phyloP scores from a whole-genome alignment of 208 protist species.

The Crithidia fasciculata region DNA sequence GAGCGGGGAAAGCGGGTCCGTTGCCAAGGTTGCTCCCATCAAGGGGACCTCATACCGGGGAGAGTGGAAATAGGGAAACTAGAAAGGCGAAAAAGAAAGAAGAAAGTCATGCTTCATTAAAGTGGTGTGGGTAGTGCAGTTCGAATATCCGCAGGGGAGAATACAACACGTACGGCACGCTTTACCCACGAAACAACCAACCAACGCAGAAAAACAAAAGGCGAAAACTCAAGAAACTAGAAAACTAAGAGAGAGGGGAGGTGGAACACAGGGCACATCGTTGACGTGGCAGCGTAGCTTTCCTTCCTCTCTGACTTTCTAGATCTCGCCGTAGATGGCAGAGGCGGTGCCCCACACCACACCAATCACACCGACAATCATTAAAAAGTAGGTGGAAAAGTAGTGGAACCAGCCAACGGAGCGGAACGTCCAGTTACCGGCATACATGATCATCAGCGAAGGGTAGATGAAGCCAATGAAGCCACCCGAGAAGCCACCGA shows the following conservation, averaged over 20 bases:
- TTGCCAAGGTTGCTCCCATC: too few species aligned
- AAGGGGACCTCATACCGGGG: too few species aligned
- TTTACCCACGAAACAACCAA: not conserved
- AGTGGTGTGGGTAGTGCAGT: too few species aligned
- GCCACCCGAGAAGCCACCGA: conserved; percentile 70
- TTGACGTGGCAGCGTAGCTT: not conserved
- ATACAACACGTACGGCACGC: too few species aligned
- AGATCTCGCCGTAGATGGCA: conserved; percentile 61
- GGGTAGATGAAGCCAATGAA: conserved; percentile 83
- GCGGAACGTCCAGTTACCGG: conserved; percentile 46
- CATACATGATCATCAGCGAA: conserved; percentile 74
- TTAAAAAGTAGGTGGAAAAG: conserved; percentile 59
- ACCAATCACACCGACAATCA: conserved; percentile 73
- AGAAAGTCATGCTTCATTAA: too few species aligned
- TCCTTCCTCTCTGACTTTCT: not conserved
- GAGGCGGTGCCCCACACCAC: conserved; percentile 65
- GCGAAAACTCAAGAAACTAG: conserved; percentile 1
- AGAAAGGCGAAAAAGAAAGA: too few species aligned
- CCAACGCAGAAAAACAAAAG: not conserved
- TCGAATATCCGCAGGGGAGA: too few species aligned
- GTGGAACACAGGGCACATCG: not conserved
- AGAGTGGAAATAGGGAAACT: too few species aligned
- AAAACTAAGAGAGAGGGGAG: conserved; percentile 11
- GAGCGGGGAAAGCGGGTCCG: too few species aligned
- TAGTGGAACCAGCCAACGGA: conserved; percentile 58